phyloP scores from a whole-genome alignment of 2,329 filamentous ascomycete genomes.

The Aspergillus candidus region DNA sequence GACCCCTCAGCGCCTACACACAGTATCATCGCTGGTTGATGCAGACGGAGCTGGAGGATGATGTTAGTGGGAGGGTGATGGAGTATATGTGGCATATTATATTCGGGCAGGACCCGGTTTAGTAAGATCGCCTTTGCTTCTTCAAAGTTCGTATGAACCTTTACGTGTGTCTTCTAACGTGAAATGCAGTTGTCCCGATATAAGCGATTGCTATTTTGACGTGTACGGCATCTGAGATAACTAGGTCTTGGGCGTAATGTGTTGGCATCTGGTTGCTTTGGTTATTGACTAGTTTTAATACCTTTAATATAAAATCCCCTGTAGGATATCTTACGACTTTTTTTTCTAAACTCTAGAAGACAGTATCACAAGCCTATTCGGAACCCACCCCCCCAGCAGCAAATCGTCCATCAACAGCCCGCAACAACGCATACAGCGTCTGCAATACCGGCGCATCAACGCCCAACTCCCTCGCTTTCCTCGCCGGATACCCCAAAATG shows the following conservation, averaged over 20 bases:
- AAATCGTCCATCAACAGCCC: conserved; percentile 21
- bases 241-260: too few species aligned
- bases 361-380: too few species aligned
- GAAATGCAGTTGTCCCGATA: conserved; percentile 20
- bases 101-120: conserved; percentile 38
- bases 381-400: too few species aligned
- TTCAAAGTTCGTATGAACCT: neutral
- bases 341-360: too few species aligned
- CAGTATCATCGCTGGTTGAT: conserved; percentile 54
- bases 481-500: conserved; percentile 40
- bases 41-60: conserved; percentile 49
- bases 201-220: conserved; percentile 21
- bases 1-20: conserved; percentile 49
- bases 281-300: neutral
- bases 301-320: too few species aligned
- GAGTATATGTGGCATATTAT: conserved; percentile 62
- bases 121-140: conserved; percentile 23
- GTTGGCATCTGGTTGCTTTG: neutral
- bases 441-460: conserved; percentile 38
- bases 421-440: conserved; percentile 31
- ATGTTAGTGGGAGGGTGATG: conserved; percentile 53
- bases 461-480: conserved; percentile 34
- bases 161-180: too few species aligned
- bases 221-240: conserved; percentile 15
- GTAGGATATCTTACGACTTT: too few species aligned